A percentile compares a stretch with the other conserved stretches of the same genome.
Evolutionary conservation across 1,284 basidiomycete species (phyloP).

Genomic region (Sporisorium iseilematis-ciliati): DNA sequence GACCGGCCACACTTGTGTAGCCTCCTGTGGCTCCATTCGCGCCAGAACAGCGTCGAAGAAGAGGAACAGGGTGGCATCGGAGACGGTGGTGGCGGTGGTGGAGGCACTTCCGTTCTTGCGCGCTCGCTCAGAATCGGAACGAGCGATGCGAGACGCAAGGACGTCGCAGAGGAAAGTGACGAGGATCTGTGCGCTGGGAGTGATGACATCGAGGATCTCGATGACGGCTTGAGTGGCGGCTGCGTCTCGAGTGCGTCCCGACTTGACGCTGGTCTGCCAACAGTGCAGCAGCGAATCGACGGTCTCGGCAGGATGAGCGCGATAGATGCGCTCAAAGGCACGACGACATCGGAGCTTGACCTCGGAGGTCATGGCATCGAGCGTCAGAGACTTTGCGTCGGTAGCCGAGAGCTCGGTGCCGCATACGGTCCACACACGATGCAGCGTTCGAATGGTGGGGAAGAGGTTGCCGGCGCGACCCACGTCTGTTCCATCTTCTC

Average conservation of each 20-base stretch:
- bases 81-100: slow-evolving; percentile 8
- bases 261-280: slow-evolving; percentile 73
- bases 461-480: slow-evolving; percentile 20
- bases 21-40: slow-evolving; percentile 86
- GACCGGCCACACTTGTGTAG: slow-evolving; percentile 85
- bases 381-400: slow-evolving; percentile 47
- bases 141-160: slow-evolving; percentile 66
- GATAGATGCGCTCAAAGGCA: slow-evolving; percentile 84
- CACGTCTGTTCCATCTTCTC: slow-evolving; percentile 10
- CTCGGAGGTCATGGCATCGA: slow-evolving; percentile 37
- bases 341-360: slow-evolving; percentile 41
- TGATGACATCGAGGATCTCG: slow-evolving; percentile 84
- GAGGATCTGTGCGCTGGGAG: slow-evolving; percentile 86
- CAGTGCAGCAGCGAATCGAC: slow-evolving; percentile 84
- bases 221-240: slow-evolving; percentile 72
- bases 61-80: slow-evolving; percentile 74
- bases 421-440: slow-evolving; percentile 47
- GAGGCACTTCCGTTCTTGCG: slow-evolving; percentile 16
- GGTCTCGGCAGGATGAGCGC: slow-evolving; percentile 81
- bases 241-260: slow-evolving; percentile 6
- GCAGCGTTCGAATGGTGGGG: slow-evolving; percentile 48
- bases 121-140: slow-evolving; percentile 71
- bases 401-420: slow-evolving; percentile 15
- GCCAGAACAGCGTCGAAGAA: slow-evolving; percentile 91
- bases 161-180: slow-evolving; percentile 89